phyloP scores from a whole-genome alignment of 75 land plant species.

The Larix kaempferi region DNA sequence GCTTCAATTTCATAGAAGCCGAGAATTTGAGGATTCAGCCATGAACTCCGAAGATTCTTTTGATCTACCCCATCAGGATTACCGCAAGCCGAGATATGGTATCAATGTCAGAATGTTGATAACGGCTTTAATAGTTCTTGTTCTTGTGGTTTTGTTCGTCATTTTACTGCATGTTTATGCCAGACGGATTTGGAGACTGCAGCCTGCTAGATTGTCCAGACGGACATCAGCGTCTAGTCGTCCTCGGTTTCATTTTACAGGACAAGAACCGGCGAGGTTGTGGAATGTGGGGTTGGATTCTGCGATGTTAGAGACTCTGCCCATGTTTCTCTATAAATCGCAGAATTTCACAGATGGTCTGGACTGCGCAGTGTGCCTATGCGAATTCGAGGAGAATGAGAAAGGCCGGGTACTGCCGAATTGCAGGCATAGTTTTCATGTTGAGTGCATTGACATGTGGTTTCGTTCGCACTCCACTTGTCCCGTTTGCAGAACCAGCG shows the following conservation, averaged over 20 bases:
- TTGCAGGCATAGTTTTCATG: constrained; percentile 71
- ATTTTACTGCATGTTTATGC: constrained; percentile 35
- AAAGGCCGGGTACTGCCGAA: constrained; percentile 33
- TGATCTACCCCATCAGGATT: no score
- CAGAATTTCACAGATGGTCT: not conserved
- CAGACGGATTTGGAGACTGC: constrained; percentile 36
- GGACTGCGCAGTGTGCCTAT: constrained; percentile 54
- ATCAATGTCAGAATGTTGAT: constrained; percentile 36
- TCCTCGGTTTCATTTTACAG: not conserved
- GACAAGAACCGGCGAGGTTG: not conserved
- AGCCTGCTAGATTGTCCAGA: not conserved
- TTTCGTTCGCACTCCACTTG: constrained; percentile 77
- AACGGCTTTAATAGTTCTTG: constrained; percentile 31
- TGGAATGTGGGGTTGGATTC: constrained; percentile 18
- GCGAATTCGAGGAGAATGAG: constrained; percentile 40
- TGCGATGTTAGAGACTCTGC: constrained; percentile 24
- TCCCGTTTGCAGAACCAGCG: constrained; percentile 71
- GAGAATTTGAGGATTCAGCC: no score
- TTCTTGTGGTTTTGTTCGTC: constrained; percentile 33
- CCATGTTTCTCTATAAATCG: constrained; percentile 21
- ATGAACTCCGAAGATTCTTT: no score
- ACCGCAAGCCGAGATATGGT: not conserved
- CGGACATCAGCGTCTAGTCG: not conserved
- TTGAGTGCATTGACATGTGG: constrained; percentile 85
- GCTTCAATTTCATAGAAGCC: no score